Conservation (phyloP, 2,329 filamentous ascomycete species). For the Colletotrichum orbiculare region DNA sequence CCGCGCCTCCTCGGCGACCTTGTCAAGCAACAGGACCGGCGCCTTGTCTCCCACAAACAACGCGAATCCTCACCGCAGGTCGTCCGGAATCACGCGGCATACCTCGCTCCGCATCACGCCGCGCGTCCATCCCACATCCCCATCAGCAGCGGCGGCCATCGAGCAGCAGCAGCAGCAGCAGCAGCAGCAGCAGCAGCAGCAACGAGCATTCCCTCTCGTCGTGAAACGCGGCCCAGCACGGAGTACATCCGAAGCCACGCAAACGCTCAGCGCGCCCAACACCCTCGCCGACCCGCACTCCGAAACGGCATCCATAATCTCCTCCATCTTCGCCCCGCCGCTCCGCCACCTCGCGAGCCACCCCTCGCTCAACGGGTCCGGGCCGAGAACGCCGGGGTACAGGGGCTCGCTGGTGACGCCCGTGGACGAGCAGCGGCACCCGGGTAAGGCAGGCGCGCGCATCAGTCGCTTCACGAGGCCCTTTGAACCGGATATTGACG, state of each 20-base stretch:
- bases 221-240: slow-evolving; percentile 1
- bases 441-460: slow-evolving; percentile 29
- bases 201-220: background rate
- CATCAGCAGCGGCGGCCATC: background rate
- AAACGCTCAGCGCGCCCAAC: background rate
- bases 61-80: slow-evolving; percentile 5
- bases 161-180: background rate
- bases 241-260: slow-evolving; percentile 9
- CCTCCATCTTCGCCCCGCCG: slow-evolving; percentile 29
- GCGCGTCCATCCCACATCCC: background rate
- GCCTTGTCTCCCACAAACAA: background rate
- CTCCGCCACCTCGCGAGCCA: slow-evolving; percentile 31
- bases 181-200: background rate
- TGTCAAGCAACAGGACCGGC: background rate
- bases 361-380: slow-evolving; percentile 7
- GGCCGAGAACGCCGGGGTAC: background rate
- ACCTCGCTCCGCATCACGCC: background rate
- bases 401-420: slow-evolving; percentile 6
- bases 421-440: slow-evolving; percentile 28
- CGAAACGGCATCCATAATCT: slow-evolving; percentile 29
- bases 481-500: slow-evolving; percentile 27
- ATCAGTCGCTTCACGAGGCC: slow-evolving; percentile 33
- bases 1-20: slow-evolving; percentile 14
- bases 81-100: background rate
- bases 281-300: slow-evolving; percentile 5